Evolutionary conservation across 2,329 filamentous ascomycete species (phyloP).

Genomic region (Plenodomus tracheiphilus): DNA sequence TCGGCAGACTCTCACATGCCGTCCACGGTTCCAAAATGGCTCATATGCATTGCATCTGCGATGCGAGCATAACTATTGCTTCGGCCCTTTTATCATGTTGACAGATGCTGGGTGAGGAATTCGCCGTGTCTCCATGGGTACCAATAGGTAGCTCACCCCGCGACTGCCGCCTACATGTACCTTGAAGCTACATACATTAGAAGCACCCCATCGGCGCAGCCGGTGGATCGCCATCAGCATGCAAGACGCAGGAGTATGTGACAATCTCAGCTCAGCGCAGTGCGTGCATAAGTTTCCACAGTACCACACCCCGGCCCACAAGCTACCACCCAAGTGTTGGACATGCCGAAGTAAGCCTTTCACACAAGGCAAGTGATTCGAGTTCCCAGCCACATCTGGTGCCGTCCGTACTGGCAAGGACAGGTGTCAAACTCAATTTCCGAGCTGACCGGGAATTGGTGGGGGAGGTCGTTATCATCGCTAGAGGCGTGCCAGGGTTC

Average conservation of each 20-base stretch:
- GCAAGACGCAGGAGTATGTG: not conserved
- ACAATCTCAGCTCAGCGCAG: not conserved
- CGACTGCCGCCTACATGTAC: not conserved
- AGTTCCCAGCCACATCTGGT: not conserved
- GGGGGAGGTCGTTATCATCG: not conserved
- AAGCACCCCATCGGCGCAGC: not conserved
- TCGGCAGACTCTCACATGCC: not conserved
- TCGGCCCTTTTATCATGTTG: not conserved
- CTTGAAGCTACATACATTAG: not conserved
- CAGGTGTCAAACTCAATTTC: constrained; percentile 9
- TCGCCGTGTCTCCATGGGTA: not conserved
- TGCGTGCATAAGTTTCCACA: not conserved
- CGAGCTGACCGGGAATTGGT: constrained; percentile 8
- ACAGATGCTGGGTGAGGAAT: not conserved
- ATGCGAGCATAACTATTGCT: not conserved
- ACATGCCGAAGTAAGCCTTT: not conserved
- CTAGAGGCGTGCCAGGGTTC: constrained; percentile 2
- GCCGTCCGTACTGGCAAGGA: constrained; percentile 9
- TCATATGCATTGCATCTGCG: not conserved
- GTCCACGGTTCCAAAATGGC: not conserved
- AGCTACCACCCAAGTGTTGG: not conserved
- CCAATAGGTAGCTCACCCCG: not conserved
- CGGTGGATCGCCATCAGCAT: not conserved
- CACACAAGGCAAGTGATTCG: not conserved
- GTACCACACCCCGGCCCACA: not conserved